Conservation (phyloP, 2,329 filamentous ascomycete genomes). For the Talaromyces verruculosus region DNA sequence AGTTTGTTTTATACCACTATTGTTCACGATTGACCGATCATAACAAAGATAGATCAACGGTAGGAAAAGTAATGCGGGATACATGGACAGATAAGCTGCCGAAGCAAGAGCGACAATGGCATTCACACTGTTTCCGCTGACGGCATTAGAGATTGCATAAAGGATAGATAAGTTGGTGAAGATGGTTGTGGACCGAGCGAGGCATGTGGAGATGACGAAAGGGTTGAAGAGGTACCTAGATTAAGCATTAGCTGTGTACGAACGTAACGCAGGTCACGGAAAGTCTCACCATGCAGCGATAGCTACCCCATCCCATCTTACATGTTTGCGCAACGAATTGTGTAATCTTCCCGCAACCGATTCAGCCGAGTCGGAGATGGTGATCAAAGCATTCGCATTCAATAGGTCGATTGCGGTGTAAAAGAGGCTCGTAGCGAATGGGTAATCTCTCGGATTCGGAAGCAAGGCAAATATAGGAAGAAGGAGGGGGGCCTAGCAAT, state of each 20-base stretch:
- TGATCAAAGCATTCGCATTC: conserved; percentile 74
- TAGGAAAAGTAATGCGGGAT: conserved; percentile 81
- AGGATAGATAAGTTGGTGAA: conserved; percentile 89
- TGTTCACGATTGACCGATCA: conserved; percentile 51
- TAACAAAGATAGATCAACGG: conserved; percentile 79
- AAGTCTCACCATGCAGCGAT: conserved; percentile 70
- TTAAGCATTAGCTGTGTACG: conserved; percentile 14
- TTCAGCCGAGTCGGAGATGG: conserved; percentile 79
- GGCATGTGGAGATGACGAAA: conserved; percentile 85
- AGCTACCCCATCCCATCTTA: conserved; percentile 70
- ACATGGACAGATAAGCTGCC: conserved; percentile 88
- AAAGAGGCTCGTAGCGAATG: conserved; percentile 73
- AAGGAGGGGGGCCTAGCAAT: conserved; percentile 72
- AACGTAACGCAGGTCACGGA: neutral
- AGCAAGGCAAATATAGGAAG: conserved; percentile 89
- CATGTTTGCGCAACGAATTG: conserved; percentile 72
- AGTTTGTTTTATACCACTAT: conserved; percentile 24
- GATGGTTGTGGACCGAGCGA: conserved; percentile 83
- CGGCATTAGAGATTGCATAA: conserved; percentile 76
- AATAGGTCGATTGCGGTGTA: conserved; percentile 80
- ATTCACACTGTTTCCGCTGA: conserved; percentile 68
- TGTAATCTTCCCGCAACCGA: conserved; percentile 72
- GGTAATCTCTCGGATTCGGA: conserved; percentile 65
- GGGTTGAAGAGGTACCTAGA: conserved; percentile 90
- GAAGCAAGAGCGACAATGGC: conserved; percentile 83